Evolutionary conservation across 805 yeast species (phyloP).

Genomic region (Teunomyces gatunensis): DNA sequence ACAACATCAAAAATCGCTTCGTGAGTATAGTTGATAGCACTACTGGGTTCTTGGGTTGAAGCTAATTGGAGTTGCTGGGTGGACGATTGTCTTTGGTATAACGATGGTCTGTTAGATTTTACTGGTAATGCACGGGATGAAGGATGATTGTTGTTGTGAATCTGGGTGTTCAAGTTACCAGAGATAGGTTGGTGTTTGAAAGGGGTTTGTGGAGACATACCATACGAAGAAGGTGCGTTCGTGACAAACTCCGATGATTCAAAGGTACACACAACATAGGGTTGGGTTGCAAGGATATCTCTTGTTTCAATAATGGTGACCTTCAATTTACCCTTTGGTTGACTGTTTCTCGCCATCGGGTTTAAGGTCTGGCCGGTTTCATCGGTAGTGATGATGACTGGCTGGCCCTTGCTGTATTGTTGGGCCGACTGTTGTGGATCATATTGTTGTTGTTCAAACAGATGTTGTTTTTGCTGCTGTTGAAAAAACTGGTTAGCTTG

Average conservation of each 20-base stretch:
- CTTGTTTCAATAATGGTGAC: slow-evolving; percentile 81
- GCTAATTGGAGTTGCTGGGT: slow-evolving; percentile 32
- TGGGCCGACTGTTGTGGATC: slow-evolving; percentile 8
- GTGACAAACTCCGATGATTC: slow-evolving; percentile 90
- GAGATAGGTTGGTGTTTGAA: slow-evolving; percentile 12
- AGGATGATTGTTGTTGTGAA: slow-evolving; percentile 8
- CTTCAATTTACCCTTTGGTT: slow-evolving; percentile 78
- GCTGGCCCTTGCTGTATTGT: slow-evolving; percentile 14
- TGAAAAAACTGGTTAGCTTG: slow-evolving; percentile 6
- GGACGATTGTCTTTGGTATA: slow-evolving; percentile 39
- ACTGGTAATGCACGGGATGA: slow-evolving; percentile 12
- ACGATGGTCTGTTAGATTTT: slow-evolving; percentile 25
- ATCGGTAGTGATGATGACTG: slow-evolving; percentile 40
- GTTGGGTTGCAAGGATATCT: slow-evolving; percentile 63
- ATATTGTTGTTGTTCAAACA: slow-evolving; percentile 8
- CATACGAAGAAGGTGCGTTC: slow-evolving; percentile 62
- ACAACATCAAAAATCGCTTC: slow-evolving; percentile 91
- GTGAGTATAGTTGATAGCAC: slow-evolving; percentile 37
- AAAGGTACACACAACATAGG: slow-evolving; percentile 88
- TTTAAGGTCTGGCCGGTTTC: slow-evolving; percentile 35
- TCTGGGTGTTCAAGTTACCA: slow-evolving; percentile 11
- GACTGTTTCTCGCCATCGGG: slow-evolving; percentile 25
- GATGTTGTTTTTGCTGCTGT: slow-evolving; percentile 10
- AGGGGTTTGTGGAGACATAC: slow-evolving; percentile 24
- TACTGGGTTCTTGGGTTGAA: slow-evolving; percentile 10